These are phyloP conservation scores for Leavenworthia alabamica DNA, from an alignment of 345 rosid species.

Conservation along the genomic window DNA sequence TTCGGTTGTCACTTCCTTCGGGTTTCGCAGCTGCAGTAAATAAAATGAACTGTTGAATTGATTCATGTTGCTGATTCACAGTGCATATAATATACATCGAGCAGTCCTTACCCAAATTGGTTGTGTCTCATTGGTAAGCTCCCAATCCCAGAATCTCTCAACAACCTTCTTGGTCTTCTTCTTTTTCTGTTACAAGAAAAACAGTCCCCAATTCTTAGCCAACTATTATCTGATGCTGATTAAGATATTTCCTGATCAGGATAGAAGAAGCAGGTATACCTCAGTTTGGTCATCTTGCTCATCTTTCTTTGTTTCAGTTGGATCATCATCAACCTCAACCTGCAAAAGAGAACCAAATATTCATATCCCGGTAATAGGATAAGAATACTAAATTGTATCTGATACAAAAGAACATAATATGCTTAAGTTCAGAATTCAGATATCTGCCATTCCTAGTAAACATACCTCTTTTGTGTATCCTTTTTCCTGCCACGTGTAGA, in stretches of 20 bases:
- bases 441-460: neutral
- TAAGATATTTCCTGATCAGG: neutral
- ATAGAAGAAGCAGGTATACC: conserved; percentile 35
- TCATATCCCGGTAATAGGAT: neutral
- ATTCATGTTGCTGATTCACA: neutral
- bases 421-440: neutral
- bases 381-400: neutral
- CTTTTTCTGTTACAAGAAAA: conserved; percentile 51
- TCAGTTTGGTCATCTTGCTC: conserved; percentile 47
- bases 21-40: conserved; percentile 74
- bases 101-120: conserved; percentile 72
- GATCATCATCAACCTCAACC: conserved; percentile 97
- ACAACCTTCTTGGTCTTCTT: conserved; percentile 90
- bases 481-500: conserved; percentile 95
- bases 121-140: conserved; percentile 86
- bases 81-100: neutral
- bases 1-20: conserved; percentile 80
- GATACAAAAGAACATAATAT: neutral
- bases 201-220: neutral
- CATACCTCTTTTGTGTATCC: conserved; percentile 91
- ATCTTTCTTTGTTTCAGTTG: conserved; percentile 62
- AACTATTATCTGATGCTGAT: too few species aligned
- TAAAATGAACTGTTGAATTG: conserved; percentile 3
- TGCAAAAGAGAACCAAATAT: conserved; percentile 17
- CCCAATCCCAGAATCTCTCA: conserved; percentile 99